phyloP scores from a whole-genome alignment of 2,329 filamentous ascomycete species.

The Xylariaceae sp. region DNA sequence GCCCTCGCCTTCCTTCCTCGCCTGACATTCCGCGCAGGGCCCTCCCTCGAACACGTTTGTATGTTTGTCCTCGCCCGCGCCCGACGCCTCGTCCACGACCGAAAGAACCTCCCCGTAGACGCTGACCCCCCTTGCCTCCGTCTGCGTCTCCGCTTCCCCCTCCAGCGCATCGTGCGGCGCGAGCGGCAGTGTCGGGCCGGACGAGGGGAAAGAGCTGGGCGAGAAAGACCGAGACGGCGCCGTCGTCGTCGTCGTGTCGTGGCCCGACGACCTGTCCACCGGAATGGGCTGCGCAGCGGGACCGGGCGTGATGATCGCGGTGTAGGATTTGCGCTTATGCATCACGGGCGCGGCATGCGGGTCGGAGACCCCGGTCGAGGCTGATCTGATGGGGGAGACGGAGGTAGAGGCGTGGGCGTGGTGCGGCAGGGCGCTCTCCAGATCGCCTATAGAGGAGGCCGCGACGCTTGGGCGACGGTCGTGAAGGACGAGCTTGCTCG shows the following conservation, averaged over 20 bases:
- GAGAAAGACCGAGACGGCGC: constrained; percentile 31
- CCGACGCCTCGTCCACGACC: constrained; percentile 41
- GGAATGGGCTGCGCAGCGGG: constrained; percentile 12
- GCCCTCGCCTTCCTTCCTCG: constrained; percentile 36
- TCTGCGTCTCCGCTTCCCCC: too few species aligned
- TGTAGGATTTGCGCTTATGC: constrained; percentile 39
- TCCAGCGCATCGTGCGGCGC: constrained; percentile 36
- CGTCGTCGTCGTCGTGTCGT: constrained; percentile 11
- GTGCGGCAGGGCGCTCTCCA: constrained; percentile 40
- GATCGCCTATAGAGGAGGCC: constrained; percentile 28
- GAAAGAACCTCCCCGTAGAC: constrained; percentile 49
- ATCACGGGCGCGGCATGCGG: constrained; percentile 26
- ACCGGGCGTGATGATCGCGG: constrained; percentile 34
- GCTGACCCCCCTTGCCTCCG: constrained; percentile 31
- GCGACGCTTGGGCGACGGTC: constrained; percentile 31
- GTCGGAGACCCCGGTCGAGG: constrained; percentile 15
- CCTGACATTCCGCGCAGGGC: constrained; percentile 51
- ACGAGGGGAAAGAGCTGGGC: constrained; percentile 47
- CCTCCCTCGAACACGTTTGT: constrained; percentile 57
- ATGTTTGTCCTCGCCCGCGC: constrained; percentile 52
- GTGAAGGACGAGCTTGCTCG: constrained; percentile 39
- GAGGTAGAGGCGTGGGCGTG: constrained; percentile 47
- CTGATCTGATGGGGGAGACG: constrained; percentile 24
- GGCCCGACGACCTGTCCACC: constrained; percentile 2
- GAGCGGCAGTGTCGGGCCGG: constrained; percentile 43